Percentiles rank a stretch among this genome's conserved stretches.
Evolutionary conservation across 1,284 basidiomycete species (phyloP).

Genomic region (Thecaphora frezii): DNA sequence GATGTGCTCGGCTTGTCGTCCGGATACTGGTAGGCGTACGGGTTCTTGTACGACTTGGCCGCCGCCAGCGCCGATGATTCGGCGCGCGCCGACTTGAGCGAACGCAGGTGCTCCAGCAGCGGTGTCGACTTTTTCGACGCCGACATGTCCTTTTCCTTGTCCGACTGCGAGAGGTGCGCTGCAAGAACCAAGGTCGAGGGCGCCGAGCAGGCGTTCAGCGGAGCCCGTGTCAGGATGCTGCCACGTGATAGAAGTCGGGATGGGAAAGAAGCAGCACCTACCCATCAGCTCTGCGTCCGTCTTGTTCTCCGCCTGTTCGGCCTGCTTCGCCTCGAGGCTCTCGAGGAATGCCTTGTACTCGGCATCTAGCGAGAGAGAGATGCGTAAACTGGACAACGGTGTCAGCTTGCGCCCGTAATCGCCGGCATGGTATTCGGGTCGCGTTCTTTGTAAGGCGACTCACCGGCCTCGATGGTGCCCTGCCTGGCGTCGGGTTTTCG

Average conservation of each 20-base stretch:
- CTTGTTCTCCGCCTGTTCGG: conserved; percentile 16
- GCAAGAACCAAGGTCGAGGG: too few species aligned
- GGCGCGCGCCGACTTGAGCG: conserved; percentile 22
- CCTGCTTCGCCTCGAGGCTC: conserved; percentile 14
- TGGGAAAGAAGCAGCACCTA: not conserved
- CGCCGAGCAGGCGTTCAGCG: too few species aligned
- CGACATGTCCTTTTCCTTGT: conserved; percentile 13
- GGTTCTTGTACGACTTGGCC: conserved; percentile 23
- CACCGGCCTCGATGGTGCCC: conserved; percentile 77
- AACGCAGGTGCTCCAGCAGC: conserved; percentile 44
- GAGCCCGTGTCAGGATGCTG: too few species aligned
- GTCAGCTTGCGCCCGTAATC: too few species aligned
- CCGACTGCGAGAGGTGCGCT: conserved; percentile 11
- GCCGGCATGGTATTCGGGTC: not conserved
- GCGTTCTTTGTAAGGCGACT: too few species aligned
- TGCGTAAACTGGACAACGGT: not conserved
- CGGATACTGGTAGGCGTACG: conserved; percentile 1
- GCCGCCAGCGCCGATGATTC: conserved; percentile 17
- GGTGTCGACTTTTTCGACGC: conserved; percentile 33
- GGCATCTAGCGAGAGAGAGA: conserved; percentile 5
- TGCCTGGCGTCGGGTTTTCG: conserved; percentile 72
- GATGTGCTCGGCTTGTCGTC: not conserved
- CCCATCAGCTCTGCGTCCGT: conserved; percentile 38
- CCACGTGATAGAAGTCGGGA: too few species aligned
- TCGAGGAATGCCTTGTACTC: conserved; percentile 33